Base-by-base conservation (phyloP, 768 basidiomycete species). In the Tulasnella sp. region DNA sequence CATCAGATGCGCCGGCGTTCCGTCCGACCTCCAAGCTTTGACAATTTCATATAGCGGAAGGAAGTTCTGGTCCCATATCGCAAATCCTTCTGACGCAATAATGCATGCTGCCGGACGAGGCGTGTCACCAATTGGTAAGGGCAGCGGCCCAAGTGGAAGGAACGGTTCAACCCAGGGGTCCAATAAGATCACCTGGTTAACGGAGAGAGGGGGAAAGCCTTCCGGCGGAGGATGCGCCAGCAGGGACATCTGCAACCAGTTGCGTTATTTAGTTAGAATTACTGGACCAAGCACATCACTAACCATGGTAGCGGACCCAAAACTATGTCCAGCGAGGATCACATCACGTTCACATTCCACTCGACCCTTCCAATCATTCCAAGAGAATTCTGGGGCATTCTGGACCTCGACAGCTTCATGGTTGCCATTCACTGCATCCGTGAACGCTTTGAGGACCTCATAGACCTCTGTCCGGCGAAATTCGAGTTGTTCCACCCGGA, bases 131-230 rank as follows among this genome's bases (percentile, higher is more conserved):
- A 49, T 31, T 49, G 40, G 35, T 19, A 23, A 52, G 29, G 51
- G 48, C 39, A 55, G 39, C 0, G 71, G 81, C 3, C 79, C 81
- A 29, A 79, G 84, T 36, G 73, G 66, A 6, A 81, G 75, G 21
- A 88, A 64, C 15, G 87, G 85, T 56, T 90, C 86, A 6, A 90
- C 69, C 88, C 89, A 91, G 17, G 89, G 89, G 68, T 92, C 89
- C 15, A 87, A 74, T 19, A 83, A 72, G 19, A 91, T 65, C 7
- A 75, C 78, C 45, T 77, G 75, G 5, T 71, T 67, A 49, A 85
- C 69, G 0, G 81, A 82, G 54, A 89, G 72, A 2, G 65, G 42
- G 57, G 75, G 70, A 2, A 67, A 67, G 25, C 67, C 66, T 0
- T 61, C 64, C 15, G 75, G 72, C 5, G 80, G 73, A 23, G 70